Percentiles rank a stretch among this genome's conserved stretches.
These are phyloP conservation scores for Canavalia ensiformis DNA, from an alignment of 306 rosid species.

Conservation along the genomic window DNA sequence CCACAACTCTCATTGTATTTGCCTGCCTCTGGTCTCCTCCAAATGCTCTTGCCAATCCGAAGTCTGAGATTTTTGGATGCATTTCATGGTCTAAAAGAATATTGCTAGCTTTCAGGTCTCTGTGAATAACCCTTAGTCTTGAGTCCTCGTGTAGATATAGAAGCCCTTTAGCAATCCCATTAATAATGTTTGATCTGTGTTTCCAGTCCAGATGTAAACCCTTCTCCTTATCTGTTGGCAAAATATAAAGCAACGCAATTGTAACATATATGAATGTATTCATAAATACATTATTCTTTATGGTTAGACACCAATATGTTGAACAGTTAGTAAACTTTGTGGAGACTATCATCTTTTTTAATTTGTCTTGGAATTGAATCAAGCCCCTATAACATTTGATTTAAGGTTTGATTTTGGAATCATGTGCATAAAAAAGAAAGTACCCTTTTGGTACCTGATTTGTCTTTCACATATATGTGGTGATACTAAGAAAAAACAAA, in stretches of 20 bases:
- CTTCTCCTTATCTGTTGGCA: slow-evolving; percentile 47
- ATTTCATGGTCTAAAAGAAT: slow-evolving; percentile 58
- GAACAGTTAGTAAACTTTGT: background rate
- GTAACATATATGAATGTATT: background rate
- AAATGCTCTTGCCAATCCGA: slow-evolving; percentile 67
- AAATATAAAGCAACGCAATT: slow-evolving; percentile 18
- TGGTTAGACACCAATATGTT: background rate
- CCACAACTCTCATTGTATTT: slow-evolving; percentile 62
- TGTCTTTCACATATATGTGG: no score
- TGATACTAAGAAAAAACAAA: no score
- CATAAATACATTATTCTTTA: background rate
- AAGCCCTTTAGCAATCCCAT: slow-evolving; percentile 67
- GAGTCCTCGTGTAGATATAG: slow-evolving; percentile 73
- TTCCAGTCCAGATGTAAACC: slow-evolving; percentile 56
- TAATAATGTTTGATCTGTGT: slow-evolving; percentile 48
- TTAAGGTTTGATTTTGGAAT: no score
- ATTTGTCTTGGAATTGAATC: background rate
- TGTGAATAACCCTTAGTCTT: slow-evolving; percentile 61
- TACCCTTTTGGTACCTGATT: no score
- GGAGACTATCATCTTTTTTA: background rate
- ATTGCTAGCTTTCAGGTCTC: slow-evolving; percentile 71
- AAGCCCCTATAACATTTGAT: background rate
- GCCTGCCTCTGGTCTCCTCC: slow-evolving; percentile 54
- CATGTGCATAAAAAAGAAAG: no score
- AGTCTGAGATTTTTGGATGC: slow-evolving; percentile 69